phyloP scores from a whole-genome alignment of 1,284 basidiomycete species.

The Naganishia sp. region DNA sequence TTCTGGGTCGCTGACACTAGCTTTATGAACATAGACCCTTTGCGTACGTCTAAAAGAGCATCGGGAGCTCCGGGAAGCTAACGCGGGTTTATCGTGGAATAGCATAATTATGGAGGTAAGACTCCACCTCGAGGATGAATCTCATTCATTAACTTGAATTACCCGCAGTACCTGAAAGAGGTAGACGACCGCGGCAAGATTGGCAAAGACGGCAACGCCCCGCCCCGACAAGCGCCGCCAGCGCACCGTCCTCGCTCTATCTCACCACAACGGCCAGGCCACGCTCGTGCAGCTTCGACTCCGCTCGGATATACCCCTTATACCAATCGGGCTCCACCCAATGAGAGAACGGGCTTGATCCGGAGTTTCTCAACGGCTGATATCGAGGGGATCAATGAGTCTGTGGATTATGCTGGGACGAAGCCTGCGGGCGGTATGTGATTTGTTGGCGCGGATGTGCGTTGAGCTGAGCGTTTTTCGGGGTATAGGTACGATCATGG shows the following conservation, averaged over 20 bases:
- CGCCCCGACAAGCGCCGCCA: constrained; percentile 11
- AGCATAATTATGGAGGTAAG: constrained; percentile 84
- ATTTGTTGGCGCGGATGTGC: not conserved
- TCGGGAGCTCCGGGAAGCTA: not conserved
- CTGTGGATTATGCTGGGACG: constrained; percentile 57
- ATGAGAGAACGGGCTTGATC: constrained; percentile 68
- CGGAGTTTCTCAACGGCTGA: constrained; percentile 66
- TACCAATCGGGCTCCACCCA: constrained; percentile 37
- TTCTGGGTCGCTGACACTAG: not conserved
- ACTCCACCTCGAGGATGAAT: constrained; percentile 5
- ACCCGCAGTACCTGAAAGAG: constrained; percentile 75
- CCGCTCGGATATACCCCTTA: constrained; percentile 48
- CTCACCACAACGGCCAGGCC: constrained; percentile 49
- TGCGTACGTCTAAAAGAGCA: constrained; percentile 10
- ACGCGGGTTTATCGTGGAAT: not conserved
- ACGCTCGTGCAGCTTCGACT: constrained; percentile 58
- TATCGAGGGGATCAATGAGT: constrained; percentile 50
- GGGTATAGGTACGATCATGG: constrained; percentile 67
- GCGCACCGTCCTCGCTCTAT: constrained; percentile 10
- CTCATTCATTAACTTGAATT: constrained; percentile 9
- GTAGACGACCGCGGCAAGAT: constrained; percentile 54
- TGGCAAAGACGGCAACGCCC: constrained; percentile 10
- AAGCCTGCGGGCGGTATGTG: constrained; percentile 71
- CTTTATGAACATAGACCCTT: constrained; percentile 33
- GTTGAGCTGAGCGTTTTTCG: not conserved